Evolutionary conservation across 345 rosid genomes (phyloP).

Genomic region (Populus alba): DNA sequence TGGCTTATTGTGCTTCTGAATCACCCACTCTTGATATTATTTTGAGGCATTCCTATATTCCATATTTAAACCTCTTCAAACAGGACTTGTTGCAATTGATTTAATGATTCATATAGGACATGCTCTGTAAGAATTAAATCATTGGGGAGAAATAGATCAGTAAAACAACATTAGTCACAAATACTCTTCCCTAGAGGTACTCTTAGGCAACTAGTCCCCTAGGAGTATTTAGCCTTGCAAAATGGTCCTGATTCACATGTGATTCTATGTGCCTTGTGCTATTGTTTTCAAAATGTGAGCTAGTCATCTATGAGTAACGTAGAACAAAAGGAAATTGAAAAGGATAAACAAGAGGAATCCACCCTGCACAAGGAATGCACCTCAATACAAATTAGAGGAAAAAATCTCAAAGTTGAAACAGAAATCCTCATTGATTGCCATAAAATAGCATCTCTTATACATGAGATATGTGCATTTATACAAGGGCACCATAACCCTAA

Average conservation of each 20-base stretch:
- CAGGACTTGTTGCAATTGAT: neutral
- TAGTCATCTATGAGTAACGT: neutral
- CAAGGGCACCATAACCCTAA: neutral
- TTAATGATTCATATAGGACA: neutral
- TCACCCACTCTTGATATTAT: neutral
- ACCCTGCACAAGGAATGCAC: neutral
- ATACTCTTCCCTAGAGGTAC: neutral
- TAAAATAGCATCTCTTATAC: neutral
- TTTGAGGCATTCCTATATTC: neutral
- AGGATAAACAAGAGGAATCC: neutral
- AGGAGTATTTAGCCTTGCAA: slow-evolving; percentile 10
- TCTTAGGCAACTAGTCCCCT: neutral
- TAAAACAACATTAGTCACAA: neutral
- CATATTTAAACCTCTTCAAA: neutral
- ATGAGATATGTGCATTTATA: neutral
- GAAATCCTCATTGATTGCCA: neutral
- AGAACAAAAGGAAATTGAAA: neutral
- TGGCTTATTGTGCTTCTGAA: neutral
- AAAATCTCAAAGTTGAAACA: neutral
- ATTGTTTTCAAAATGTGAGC: neutral
- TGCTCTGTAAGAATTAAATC: neutral
- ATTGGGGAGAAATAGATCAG: neutral
- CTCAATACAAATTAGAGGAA: neutral
- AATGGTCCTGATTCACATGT: neutral
- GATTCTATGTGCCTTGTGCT: neutral